Percentiles rank a stretch among this genome's conserved stretches.
These are phyloP conservation scores for Calonectria ilicicola DNA, from an alignment of 2,329 filamentous ascomycete genomes.

Conservation along the genomic window DNA sequence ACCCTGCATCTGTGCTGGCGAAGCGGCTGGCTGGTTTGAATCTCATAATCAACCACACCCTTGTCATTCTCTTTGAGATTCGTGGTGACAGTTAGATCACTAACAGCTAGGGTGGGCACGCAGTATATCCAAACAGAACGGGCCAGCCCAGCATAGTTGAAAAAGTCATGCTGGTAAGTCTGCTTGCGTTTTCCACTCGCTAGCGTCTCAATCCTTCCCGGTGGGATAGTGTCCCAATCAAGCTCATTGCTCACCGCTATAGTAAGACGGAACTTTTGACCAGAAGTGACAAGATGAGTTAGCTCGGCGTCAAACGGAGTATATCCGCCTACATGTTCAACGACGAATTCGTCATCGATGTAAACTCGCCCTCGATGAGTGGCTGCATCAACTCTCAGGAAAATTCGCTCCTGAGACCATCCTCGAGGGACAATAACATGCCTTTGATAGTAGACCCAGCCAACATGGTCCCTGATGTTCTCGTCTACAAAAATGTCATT, in stretches of 20 bases:
- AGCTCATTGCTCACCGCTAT: constrained; percentile 27
- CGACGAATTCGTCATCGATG: constrained; percentile 22
- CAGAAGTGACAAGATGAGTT: not conserved
- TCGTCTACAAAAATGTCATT: constrained; percentile 28
- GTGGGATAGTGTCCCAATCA: constrained; percentile 25
- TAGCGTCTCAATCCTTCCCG: constrained; percentile 17
- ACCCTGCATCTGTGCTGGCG: not conserved
- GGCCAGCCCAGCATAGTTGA: constrained; percentile 28
- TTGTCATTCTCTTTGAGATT: not conserved
- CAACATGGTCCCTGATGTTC: constrained; percentile 23
- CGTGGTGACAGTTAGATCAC: constrained; percentile 18
- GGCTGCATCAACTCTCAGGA: constrained; percentile 23
- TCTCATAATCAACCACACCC: constrained; percentile 7
- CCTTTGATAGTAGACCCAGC: constrained; percentile 29
- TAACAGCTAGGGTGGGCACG: constrained; percentile 1
- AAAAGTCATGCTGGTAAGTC: constrained; percentile 31
- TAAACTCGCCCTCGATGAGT: constrained; percentile 27
- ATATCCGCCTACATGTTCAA: constrained; percentile 27
- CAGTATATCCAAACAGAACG: constrained; percentile 21
- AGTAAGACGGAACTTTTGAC: constrained; percentile 18
- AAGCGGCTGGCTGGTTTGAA: not conserved
- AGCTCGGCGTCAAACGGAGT: constrained; percentile 24
- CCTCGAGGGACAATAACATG: constrained; percentile 11
- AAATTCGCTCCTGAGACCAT: constrained; percentile 18
- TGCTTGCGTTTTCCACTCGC: constrained; percentile 22